phyloP scores from a whole-genome alignment of 106 monocot species.

The Platanthera zijinensis region DNA sequence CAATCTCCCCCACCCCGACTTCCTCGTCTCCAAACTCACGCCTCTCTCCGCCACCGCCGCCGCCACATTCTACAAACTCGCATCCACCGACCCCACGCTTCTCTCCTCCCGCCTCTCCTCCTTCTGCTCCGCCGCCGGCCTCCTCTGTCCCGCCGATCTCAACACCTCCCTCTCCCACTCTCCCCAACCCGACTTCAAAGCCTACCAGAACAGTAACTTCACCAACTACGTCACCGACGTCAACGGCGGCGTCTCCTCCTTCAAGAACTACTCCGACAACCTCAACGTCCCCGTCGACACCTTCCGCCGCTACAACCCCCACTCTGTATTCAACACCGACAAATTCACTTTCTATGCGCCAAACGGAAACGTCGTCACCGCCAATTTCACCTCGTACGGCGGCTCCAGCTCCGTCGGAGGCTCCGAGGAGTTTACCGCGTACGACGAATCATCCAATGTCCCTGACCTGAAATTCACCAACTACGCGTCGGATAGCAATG shows the following conservation, averaged over 20 bases:
- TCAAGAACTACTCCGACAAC: constrained; percentile 61
- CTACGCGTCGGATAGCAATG: constrained; percentile 48
- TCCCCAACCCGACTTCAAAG: constrained; percentile 27
- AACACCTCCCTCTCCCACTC: constrained; percentile 10
- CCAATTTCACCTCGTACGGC: constrained; percentile 90
- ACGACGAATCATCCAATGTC: constrained; percentile 61
- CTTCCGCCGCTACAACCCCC: constrained; percentile 82
- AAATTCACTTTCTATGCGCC: constrained; percentile 43
- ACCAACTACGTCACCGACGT: constrained; percentile 59
- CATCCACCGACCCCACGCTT: constrained; percentile 10
- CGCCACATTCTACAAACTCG: constrained; percentile 37
- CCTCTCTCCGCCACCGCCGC: constrained; percentile 51
- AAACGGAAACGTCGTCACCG: constrained; percentile 64
- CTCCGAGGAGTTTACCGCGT: constrained; percentile 38
- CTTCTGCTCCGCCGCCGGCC: constrained; percentile 43
- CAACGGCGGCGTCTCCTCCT: constrained; percentile 34
- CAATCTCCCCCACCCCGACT: constrained; percentile 38
- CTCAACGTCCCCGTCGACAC: constrained; percentile 59
- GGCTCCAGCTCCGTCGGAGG: constrained; percentile 48
- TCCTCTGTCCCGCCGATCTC: constrained; percentile 7
- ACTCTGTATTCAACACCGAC: constrained; percentile 30
- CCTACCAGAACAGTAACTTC: constrained; percentile 58
- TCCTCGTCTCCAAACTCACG: constrained; percentile 71
- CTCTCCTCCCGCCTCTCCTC: constrained; percentile 31
- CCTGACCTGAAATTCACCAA: constrained; percentile 54